Base-by-base conservation (phyloP, 1,139 yeast genomes). In the Kurtzmaniella quercitrusa region DNA sequence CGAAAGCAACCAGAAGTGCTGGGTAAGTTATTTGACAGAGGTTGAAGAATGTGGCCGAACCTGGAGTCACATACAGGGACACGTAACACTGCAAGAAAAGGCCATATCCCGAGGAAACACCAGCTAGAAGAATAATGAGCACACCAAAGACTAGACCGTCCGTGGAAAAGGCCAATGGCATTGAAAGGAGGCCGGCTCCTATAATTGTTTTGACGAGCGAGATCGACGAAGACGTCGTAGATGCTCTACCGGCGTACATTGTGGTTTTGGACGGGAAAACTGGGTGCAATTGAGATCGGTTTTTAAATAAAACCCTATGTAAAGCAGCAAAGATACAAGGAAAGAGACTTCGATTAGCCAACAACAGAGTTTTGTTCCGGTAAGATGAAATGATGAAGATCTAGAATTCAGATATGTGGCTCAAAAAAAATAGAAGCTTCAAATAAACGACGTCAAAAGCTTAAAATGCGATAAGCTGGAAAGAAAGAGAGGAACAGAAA, bases 171-270 rank as follows among this genome's bases (percentile, higher is more conserved):
- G 97, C 95, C 56, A 78, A 84, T 1, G 98, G 98, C 71, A 94
- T 84, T 14, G 97, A 96, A 45, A 93, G 76, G 52, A 93, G 77
- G 0, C 98, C 98, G 0, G 98, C 96, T 3, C 98, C 96, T 15
- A 84, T 74, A 45, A 85, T 83, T 7, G 93, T 85, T 59, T 85
- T 85, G 45, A 81, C 70, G 44, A 86, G 67, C 53, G 82, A 82
- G 38, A 84, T 63, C 23, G 75, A 61, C 1, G 86, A 80, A 2
- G 85, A 81, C 5, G 66, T 52, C 17, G 60, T 53, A n/a, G 69
- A 59, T 11, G 69, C 68, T 7, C 15, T 29, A n/a, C 15, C 31
- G 12, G 31, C 31, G 31, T 27, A 7, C 31, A 27, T 27, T n/a
- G n/a, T n/a, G n/a, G n/a, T n/a, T n/a, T n/a, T 5, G 31, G 31